Percentiles rank a stretch among this genome's conserved stretches.
These are phyloP conservation scores for Suhomyces wounanorum DNA, from an alignment of 1,139 yeast genomes.

Conservation along the genomic window DNA sequence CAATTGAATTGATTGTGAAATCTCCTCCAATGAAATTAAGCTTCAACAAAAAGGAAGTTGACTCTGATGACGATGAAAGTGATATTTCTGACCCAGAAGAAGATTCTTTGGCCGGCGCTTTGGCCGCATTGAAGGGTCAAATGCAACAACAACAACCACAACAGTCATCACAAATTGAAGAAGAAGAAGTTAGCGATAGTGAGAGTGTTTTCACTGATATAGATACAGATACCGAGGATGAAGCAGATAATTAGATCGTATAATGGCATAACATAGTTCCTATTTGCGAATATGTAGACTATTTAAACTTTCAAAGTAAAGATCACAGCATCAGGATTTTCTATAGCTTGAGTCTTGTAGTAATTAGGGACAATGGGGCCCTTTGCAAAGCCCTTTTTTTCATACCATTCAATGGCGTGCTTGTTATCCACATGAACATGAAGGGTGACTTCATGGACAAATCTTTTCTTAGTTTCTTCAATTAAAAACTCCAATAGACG, in stretches of 20 bases:
- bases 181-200: constrained; percentile 34
- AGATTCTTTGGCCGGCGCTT: constrained; percentile 65
- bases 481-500: constrained; percentile 56
- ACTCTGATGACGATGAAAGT: constrained; percentile 43
- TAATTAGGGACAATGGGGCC: constrained; percentile 46
- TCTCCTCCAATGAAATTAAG: constrained; percentile 40
- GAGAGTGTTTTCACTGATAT: constrained; percentile 50
- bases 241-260: constrained; percentile 32
- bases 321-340: constrained; percentile 47
- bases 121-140: constrained; percentile 62
- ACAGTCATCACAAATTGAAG: constrained; percentile 29
- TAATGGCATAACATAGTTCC: neutral
- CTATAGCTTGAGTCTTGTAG: constrained; percentile 51
- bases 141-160: constrained; percentile 37
- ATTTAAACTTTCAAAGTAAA: constrained; percentile 21
- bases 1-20: constrained; percentile 61
- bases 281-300: neutral
- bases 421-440: constrained; percentile 58
- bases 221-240: constrained; percentile 57
- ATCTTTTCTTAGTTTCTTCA: constrained; percentile 52
- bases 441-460: constrained; percentile 57
- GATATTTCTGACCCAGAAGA: constrained; percentile 69
- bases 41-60: constrained; percentile 27
- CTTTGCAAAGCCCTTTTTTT: constrained; percentile 51
- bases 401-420: constrained; percentile 57